Base-by-base conservation (phyloP, 2,329 filamentous ascomycete species). In the Botrytis cinerea region DNA sequence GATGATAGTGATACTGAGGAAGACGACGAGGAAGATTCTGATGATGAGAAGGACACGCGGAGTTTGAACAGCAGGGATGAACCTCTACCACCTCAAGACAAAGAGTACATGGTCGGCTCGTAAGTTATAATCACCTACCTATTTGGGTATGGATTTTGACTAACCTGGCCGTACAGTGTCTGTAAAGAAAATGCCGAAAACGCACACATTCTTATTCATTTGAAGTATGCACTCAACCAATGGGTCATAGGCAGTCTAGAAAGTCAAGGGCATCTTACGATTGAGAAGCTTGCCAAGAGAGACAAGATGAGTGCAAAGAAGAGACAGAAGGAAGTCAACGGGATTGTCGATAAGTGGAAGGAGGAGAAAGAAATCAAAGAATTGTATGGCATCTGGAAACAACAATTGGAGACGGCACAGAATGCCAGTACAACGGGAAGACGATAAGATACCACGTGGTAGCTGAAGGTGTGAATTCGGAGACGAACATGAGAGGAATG, bases 151-250 rank as follows among this genome's bases (percentile, higher is more conserved):
- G 83, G 83, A 74, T 10, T 60, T 40, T 25, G 48, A 68, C 62
- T 72, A 61, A 71, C 54, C 73, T 59, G 66, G 10, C 35, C 22
- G 63, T 40, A 12, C 32, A 79, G 79, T 25, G 85, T 86, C 74
- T 92, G 90, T 83, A 88, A 86, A 78, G 82, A 83, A 46, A 91
- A 91, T 76, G 92, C 93, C 0, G 85, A 89, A 76, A 90, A 90
- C 57, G 91, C 92, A 0, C 93, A 95, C 79, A 87, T 86, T 1
- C 85, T 95, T 5, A 86, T 89, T 7, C 93, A 96, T 82, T 95
- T 93, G 93, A 91, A 91, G 73, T 88, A 88, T 74, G 88, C 90
- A 63, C 87, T 95, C n/a, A 91, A 92, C 79, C 86, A 91, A 76
- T 92, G 88, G 87, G 90, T 95, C 0, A 85, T 91, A 38, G 85